Percentiles rank a stretch among this genome's conserved stretches.
Conservation (phyloP, 1,284 basidiomycete species). For the Irpex lacteus region DNA sequence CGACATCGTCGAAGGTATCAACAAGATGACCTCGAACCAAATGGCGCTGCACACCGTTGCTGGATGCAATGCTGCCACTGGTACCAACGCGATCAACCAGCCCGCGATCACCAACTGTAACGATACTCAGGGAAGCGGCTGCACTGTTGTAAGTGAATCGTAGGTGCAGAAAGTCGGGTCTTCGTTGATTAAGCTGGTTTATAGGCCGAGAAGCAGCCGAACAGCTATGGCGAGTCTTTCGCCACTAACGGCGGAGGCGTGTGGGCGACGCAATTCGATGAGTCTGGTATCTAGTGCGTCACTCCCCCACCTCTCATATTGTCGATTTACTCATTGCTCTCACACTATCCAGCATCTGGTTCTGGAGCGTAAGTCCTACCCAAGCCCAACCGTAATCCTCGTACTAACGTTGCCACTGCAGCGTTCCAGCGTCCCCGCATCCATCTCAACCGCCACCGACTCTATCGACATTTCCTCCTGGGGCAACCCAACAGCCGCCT, state of each 20-base stretch:
- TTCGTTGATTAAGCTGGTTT: background rate
- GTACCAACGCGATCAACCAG: conserved; percentile 32
- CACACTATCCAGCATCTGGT: conserved; percentile 54
- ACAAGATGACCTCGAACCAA: conserved; percentile 37
- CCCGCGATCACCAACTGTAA: conserved; percentile 34
- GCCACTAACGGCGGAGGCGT: conserved; percentile 60
- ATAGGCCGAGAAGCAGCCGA: conserved; percentile 32
- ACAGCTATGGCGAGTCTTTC: conserved; percentile 52
- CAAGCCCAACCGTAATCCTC: no score
- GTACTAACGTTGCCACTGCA: conserved; percentile 14
- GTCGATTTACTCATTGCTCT: background rate
- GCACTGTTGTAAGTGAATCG: conserved; percentile 37
- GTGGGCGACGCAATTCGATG: conserved; percentile 57
- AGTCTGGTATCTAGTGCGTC: conserved; percentile 32
- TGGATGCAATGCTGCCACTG: conserved; percentile 29
- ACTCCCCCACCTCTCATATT: background rate
- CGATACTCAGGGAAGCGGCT: conserved; percentile 40
- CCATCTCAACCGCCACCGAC: conserved; percentile 21
- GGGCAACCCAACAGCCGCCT: conserved; percentile 59
- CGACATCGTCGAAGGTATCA: conserved; percentile 44
- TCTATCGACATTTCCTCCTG: conserved; percentile 51
- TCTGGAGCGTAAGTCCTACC: conserved; percentile 48
- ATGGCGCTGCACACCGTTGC: conserved; percentile 41
- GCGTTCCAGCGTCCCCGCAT: conserved; percentile 37
- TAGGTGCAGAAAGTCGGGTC: no score